Percentiles rank a stretch among this genome's conserved stretches.
These are phyloP conservation scores for Diplodia seriata DNA, from an alignment of 2,329 filamentous ascomycete species.

Conservation along the genomic window DNA sequence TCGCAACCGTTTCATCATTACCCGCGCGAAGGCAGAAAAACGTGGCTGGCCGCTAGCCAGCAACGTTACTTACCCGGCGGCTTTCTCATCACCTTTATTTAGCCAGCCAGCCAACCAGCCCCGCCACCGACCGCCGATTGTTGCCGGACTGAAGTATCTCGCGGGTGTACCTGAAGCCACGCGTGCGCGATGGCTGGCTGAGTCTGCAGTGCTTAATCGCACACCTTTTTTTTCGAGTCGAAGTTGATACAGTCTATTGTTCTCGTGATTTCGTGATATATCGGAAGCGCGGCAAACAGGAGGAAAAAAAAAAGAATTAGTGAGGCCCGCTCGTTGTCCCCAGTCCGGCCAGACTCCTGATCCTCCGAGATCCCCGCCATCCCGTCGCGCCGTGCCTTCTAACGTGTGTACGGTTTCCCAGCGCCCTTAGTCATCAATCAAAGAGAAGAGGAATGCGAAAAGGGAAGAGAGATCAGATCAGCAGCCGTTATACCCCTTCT, in stretches of 20 bases:
- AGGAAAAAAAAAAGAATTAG: background rate
- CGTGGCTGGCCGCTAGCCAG: no score
- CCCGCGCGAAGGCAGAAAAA: no score
- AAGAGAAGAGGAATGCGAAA: no score
- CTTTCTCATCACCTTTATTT: background rate
- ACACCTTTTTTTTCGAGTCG: background rate
- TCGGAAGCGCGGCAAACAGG: background rate
- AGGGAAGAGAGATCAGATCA: slow-evolving; percentile 23
- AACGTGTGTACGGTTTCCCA: no score
- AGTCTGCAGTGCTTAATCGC: slow-evolving; percentile 19
- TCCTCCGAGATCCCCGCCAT: background rate
- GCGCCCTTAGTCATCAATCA: no score
- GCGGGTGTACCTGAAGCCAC: slow-evolving; percentile 25
- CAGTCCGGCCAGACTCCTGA: no score
- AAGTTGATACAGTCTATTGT: slow-evolving; percentile 13
- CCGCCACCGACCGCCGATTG: background rate
- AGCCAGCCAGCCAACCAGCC: no score
- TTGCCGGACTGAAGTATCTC: slow-evolving; percentile 5
- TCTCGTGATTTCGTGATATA: slow-evolving; percentile 1
- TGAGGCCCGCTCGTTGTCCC: slow-evolving; percentile 12
- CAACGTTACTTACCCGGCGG: background rate
- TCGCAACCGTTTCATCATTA: no score
- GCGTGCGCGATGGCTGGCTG: slow-evolving; percentile 20
- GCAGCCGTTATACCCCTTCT: slow-evolving; percentile 57
- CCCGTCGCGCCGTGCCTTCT: background rate